Conservation (phyloP, 208 protist species). For the Crithidia mellificae region DNA sequence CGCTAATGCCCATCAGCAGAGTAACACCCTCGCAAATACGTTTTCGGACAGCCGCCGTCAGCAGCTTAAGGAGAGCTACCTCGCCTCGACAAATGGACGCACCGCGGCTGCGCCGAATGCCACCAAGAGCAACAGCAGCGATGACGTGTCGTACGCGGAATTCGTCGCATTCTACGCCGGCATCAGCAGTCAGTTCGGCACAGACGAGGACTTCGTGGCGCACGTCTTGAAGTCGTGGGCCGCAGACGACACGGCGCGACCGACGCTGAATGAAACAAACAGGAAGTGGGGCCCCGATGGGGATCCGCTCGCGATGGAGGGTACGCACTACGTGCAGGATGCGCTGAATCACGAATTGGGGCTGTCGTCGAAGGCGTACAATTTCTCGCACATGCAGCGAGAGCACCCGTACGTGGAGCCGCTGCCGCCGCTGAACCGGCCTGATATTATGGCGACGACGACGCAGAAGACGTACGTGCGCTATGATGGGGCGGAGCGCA, state of each 20-base stretch:
- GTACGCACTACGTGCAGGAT: conserved; percentile 61
- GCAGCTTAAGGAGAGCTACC: conserved; percentile 18
- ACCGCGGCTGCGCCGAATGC: not conserved
- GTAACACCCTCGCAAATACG: conserved; percentile 16
- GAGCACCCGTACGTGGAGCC: conserved; percentile 63
- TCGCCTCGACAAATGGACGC: conserved; percentile 16
- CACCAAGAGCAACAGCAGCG: not conserved
- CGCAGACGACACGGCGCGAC: conserved; percentile 54
- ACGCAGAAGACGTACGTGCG: conserved; percentile 42
- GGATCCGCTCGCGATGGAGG: conserved; percentile 61
- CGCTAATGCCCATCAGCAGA: not conserved
- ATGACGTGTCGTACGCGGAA: conserved; percentile 49
- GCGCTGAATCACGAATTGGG: conserved; percentile 64
- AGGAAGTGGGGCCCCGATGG: conserved; percentile 75
- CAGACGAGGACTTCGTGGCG: conserved; percentile 78
- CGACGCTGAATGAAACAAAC: conserved; percentile 63
- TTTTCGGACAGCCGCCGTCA: conserved; percentile 13
- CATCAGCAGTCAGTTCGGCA: conserved; percentile 47
- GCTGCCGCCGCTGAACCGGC: conserved; percentile 67
- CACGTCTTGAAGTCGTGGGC: conserved; percentile 70
- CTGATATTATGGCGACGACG: conserved; percentile 64
- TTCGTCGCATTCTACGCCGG: conserved; percentile 82
- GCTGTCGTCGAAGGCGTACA: conserved; percentile 63
- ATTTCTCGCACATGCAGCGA: conserved; percentile 81
- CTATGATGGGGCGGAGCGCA: conserved; percentile 33